Evolutionary conservation across 2,329 filamentous ascomycete species (phyloP), one percentile per base, ranked within the genome.

Genomic region (Alternaria angustiovoidea): DNA sequence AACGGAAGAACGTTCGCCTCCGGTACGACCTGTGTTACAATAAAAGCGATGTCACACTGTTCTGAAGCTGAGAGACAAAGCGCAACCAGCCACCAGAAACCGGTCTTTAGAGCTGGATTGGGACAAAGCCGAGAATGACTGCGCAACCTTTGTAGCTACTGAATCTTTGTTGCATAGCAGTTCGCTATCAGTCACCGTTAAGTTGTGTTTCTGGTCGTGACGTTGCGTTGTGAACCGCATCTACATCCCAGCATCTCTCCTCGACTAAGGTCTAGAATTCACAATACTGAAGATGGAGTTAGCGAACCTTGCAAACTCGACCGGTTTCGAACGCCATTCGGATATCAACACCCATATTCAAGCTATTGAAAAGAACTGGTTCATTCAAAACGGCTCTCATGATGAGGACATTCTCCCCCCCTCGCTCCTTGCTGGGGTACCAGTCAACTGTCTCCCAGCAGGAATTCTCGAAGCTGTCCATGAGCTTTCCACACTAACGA

Each of bases 11-110:
- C 7, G 1, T 7, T 34, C 7, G 28, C 46, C 46, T 34, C 18
- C 5, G 6, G 12, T 7, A 48, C 20, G n/a, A 22, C 20, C 12
- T 24, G 61, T 81, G 79, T 34, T 48, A 48, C 30, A 34, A 24
- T 14, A 26, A 18, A 16, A 16, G 14, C 30, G 5, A 36, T 49
- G 20, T 49, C 20, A 36, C 30, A 36, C 32, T n/a, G 14, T 38
- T 49, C 14, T 38, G 5, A 16, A 49, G 46, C 32, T 36, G 4
- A 32, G 16, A 24, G 46, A 49, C 46, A 49, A 49, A 49, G 46
- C 46, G 32, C 46, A 16, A 49, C 32, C 8, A 38, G 20, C 46
- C 20, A 49, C 46, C 8, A 38, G 46, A 22, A 12, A 48, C 18
- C 12, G 34, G 14, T 26, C 34, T 38, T 49, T n/a, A 5, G 32